Evolutionary conservation across 2,329 filamentous ascomycete genomes (phyloP), one percentile per base, ranked within the genome.

Genomic region (Chrysoporthe austroafricana): DNA sequence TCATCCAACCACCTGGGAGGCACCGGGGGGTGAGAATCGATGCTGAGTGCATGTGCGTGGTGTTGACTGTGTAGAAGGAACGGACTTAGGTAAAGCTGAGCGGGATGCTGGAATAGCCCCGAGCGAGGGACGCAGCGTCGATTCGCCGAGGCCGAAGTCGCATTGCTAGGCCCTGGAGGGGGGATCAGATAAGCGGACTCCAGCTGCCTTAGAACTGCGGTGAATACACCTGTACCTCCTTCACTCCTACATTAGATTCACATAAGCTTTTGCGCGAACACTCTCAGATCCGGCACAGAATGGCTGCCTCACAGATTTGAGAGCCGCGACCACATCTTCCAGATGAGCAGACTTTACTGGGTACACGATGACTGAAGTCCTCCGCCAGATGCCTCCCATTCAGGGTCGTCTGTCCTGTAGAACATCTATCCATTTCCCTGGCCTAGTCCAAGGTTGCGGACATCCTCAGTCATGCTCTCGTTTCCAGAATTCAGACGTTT

Each of bases 11-110:
- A 26, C 59, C 59, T 34, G n/a, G 36, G 9, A 11, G 18, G 44
- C 61, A 59, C 48, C 18, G 61, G 44, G 26, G n/a, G 46, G 26
- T 26, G 48, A 2, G 26, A 32, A 61, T 61, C 43, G 65, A 34
- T 34, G 60, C 58, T 66, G 48, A 66, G 61, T 59, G 48, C 58
- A 66, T 63, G 43, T 50, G 43, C 59, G 43, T 50, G 43, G 32
- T 39, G 54, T 57, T 52, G 4, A 21, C 39, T 36, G 50, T 58
- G 63, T 54, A 32, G 34, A 54, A 42, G 34, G 13, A 48, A n/a
- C 21, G 43, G 59, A 36, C 18, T 46, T 46, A 32, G 59, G 59
- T 16, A 16, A 60, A 26, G 56, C 39, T 39, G 48, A 26, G 59
- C 32, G 58, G 64, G 34, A 63, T 67, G 66, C 2, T 34, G 50